These are phyloP conservation scores for Acacia melanoxylon DNA, from an alignment of 306 rosid species.

Conservation along the genomic window DNA sequence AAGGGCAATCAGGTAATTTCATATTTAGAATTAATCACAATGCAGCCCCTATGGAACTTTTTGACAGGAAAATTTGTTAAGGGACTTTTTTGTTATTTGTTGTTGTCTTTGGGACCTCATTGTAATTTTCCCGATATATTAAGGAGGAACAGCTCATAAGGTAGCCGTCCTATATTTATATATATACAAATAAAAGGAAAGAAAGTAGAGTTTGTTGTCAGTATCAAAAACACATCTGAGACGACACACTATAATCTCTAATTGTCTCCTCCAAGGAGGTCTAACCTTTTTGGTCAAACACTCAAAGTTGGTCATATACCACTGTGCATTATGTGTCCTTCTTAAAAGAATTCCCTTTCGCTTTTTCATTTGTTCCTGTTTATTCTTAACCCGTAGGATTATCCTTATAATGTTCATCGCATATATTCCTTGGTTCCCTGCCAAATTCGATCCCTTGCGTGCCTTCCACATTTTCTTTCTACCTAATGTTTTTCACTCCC, in stretches of 20 bases:
- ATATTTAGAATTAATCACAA: too few relatives aligned
- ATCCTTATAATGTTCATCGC: neutral
- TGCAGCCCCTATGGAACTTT: too few relatives aligned
- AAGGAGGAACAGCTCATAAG: slow-evolving; percentile 35
- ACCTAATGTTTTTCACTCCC: neutral
- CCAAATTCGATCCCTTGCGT: slow-evolving; percentile 14
- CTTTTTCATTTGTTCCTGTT: neutral
- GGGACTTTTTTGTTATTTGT: too few relatives aligned
- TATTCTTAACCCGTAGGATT: neutral
- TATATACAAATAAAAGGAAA: slow-evolving; percentile 1
- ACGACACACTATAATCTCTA: slow-evolving; percentile 68
- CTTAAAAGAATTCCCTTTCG: slow-evolving; percentile 21
- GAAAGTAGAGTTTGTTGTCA: slow-evolving; percentile 57
- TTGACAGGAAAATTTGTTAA: too few relatives aligned
- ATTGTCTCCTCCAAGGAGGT: slow-evolving; percentile 45
- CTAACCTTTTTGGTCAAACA: slow-evolving; percentile 26
- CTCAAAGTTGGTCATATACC: slow-evolving; percentile 14
- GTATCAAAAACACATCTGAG: slow-evolving; percentile 47
- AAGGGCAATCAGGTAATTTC: too few relatives aligned
- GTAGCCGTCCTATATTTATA: slow-evolving; percentile 37
- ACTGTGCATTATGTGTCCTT: slow-evolving; percentile 3
- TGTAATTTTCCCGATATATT: too few relatives aligned
- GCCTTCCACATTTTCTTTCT: neutral
- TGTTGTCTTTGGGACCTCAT: too few relatives aligned
- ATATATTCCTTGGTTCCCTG: neutral